These are phyloP conservation scores for Arthrobotrys sphaeroides DNA, from an alignment of 2,329 filamentous ascomycete genomes.

Conservation along the genomic window DNA sequence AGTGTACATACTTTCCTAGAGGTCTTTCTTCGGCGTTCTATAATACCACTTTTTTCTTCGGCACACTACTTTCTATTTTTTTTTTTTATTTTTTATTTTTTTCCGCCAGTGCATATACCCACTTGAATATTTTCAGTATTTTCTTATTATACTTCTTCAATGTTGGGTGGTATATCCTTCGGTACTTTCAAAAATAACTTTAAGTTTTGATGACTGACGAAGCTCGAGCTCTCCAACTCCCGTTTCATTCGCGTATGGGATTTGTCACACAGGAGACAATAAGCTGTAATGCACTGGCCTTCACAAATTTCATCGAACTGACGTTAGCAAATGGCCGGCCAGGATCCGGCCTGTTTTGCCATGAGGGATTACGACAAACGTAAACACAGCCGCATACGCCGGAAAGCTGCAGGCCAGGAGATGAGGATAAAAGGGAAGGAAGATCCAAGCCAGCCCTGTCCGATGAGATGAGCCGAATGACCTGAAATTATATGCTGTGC, in stretches of 20 bases:
- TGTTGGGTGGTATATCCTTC: not conserved
- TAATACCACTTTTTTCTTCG: not conserved
- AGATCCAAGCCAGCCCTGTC: not conserved
- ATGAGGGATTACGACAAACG: not conserved
- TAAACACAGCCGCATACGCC: too few species aligned
- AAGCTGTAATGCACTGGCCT: too few species aligned
- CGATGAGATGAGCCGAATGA: slow-evolving; percentile 1
- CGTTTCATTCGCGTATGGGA: slow-evolving; percentile 5
- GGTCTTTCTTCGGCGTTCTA: slow-evolving; percentile 5
- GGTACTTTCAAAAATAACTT: not conserved
- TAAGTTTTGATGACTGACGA: not conserved
- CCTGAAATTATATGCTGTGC: slow-evolving; percentile 5
- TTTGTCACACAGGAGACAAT: slow-evolving; percentile 19
- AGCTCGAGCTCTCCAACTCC: not conserved
- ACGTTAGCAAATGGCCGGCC: not conserved
- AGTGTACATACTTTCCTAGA: slow-evolving; percentile 37
- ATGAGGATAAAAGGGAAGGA: slow-evolving; percentile 1
- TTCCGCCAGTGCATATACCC: not conserved
- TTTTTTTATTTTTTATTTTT: not conserved
- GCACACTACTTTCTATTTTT: not conserved
- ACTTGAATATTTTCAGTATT: not conserved
- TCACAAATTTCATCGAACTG: not conserved
- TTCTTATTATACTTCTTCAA: too few species aligned
- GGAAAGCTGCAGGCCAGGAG: not conserved
- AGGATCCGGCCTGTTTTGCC: not conserved